Conservation (phyloP, 805 yeast genomes). For the Candida oleophila region DNA sequence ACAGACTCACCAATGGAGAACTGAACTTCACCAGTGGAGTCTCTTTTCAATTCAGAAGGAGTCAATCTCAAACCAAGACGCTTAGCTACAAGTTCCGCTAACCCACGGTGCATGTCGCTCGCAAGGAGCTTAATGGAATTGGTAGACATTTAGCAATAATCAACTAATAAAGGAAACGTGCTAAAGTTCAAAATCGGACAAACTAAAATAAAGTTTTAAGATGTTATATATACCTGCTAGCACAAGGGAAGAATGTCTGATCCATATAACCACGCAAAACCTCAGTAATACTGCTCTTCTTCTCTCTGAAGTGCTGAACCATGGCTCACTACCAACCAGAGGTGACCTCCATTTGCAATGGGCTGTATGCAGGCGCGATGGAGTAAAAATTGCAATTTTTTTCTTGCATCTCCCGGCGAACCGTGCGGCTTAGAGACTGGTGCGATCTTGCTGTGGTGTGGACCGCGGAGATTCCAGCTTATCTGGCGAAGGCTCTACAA, state of each 20-base stretch:
- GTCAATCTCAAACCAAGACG: constrained; percentile 60
- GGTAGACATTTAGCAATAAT: constrained; percentile 52
- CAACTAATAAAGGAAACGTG: background rate
- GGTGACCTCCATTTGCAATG: too few relatives aligned
- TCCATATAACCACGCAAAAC: background rate
- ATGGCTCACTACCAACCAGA: too few relatives aligned
- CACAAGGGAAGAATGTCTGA: background rate
- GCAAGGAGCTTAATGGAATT: constrained; percentile 69
- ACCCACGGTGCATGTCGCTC: constrained; percentile 64
- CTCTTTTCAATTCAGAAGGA: constrained; percentile 63
- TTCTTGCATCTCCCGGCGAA: too few relatives aligned
- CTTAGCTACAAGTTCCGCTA: constrained; percentile 67
- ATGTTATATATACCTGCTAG: background rate
- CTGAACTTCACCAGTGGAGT: constrained; percentile 71
- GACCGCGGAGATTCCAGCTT: background rate
- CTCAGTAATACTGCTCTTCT: background rate
- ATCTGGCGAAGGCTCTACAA: background rate
- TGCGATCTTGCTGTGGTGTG: too few relatives aligned
- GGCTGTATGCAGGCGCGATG: constrained; percentile 5
- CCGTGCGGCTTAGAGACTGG: too few relatives aligned
- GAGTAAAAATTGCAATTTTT: background rate
- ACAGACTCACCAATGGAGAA: constrained; percentile 83
- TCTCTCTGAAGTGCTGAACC: too few relatives aligned
- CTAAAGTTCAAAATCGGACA: background rate
- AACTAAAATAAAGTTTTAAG: background rate